Evolutionary conservation across 2,329 filamentous ascomycete genomes (phyloP), one percentile per base, ranked within the genome.

Genomic region (Aspergillus niger): DNA sequence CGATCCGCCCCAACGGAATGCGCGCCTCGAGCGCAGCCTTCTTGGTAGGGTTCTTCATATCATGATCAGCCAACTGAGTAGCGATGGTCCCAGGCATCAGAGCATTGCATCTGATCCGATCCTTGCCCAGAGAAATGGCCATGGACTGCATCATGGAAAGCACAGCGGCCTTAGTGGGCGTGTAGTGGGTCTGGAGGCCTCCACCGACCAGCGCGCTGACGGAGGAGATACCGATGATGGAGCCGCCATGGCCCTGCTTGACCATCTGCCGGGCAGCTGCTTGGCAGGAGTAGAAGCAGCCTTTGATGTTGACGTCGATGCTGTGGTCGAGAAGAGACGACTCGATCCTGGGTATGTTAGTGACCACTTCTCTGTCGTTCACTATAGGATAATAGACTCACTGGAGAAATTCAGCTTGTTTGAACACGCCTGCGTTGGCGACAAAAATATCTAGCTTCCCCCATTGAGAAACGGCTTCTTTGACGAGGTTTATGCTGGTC

Each of bases 121-220:
- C 83, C 69, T 85, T 82, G 0, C 91, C 91, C 24, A 94, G 77
- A 5, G 91, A 89, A 50, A 90, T 88, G 0, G 91, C 91, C 50
- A 86, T 86, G 68, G 87, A 90, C 78, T 95, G 91, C 85, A 94
- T 93, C 60, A 95, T 81, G 38, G 85, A 89, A 32, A 90, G 72
- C 3, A 95, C 83, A 1, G 90, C 91, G 0, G 91, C 91, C 76
- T 95, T 94, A 15, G 91, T 94, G 8, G 91, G 89, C 10, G 91
- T 94, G 76, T 94, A 95, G 73, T 94, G 91, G 22, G 86, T 87
- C 79, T 94, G 91, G 26, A 83, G 80, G 0, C 87, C 89, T 55
- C 91, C 91, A 47, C 91, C 65, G 6, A 67, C 22, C 1, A 74
- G 60, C 8, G 72, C 67, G 32, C 68, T 71, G 49, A 74, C 72